These are phyloP conservation scores for Xylaria polymorpha DNA, from an alignment of 2,329 filamentous ascomycete genomes.

Conservation along the genomic window DNA sequence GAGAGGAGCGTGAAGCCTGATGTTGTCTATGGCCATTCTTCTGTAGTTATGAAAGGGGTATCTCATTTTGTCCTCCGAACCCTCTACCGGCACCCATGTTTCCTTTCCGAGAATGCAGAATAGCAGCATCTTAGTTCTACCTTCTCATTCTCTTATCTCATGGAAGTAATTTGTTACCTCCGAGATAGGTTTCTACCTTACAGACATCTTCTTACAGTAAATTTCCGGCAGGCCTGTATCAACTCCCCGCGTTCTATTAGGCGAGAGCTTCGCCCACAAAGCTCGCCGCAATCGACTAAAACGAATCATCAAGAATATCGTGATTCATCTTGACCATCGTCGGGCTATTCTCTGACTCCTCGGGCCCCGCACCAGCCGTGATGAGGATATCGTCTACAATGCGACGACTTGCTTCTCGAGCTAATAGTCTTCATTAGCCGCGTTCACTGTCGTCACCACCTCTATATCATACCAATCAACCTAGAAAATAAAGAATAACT, in stretches of 20 bases:
- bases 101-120: neutral
- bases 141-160: neutral
- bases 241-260: neutral
- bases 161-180: neutral
- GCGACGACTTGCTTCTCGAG: slow-evolving; percentile 80
- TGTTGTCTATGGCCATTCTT: neutral
- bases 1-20: neutral
- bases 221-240: neutral
- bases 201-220: neutral
- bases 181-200: neutral
- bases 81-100: neutral
- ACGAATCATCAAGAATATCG: slow-evolving; percentile 71
- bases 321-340: slow-evolving; percentile 74
- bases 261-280: neutral
- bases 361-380: slow-evolving; percentile 75
- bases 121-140: neutral
- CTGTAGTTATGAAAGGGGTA: neutral
- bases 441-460: neutral
- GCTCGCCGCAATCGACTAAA: slow-evolving; percentile 53
- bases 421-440: slow-evolving; percentile 54
- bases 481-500: slow-evolving; percentile 44
- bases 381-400: slow-evolving; percentile 84
- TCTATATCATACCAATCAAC: neutral
- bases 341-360: slow-evolving; percentile 71
- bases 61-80: slow-evolving; percentile 5